Evolutionary conservation across 441 rosid species (phyloP).

Genomic region (Adansonia gregorii): DNA sequence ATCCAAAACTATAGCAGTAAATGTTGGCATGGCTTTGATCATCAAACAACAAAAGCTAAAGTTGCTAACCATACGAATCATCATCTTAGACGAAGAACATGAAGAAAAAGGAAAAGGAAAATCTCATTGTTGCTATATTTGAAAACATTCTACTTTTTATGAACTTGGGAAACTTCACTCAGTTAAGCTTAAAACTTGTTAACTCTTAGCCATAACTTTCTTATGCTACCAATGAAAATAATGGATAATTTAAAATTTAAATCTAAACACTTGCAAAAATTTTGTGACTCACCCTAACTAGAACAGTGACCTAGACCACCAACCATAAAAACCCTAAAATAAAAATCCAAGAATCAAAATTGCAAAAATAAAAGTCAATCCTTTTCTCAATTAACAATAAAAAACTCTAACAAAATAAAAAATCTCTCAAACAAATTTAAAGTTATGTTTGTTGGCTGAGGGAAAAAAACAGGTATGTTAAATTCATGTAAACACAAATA

Average conservation of each 20-base stretch:
- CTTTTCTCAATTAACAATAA: not conserved
- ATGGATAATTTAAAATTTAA: not conserved
- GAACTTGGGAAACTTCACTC: not conserved
- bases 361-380: not conserved
- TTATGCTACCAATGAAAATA: not conserved
- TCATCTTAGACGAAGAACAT: not conserved
- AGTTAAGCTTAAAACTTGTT: slow-evolving; percentile 1
- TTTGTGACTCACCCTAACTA: not conserved
- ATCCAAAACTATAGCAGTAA: slow-evolving; percentile 80
- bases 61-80: not conserved
- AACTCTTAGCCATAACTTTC: not conserved
- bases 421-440: not conserved
- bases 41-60: slow-evolving; percentile 23
- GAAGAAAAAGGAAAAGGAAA: not conserved
- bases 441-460: not conserved
- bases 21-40: slow-evolving; percentile 87
- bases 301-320: not conserved
- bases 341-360: not conserved
- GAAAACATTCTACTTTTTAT: not conserved
- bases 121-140: not conserved
- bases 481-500: too few relatives aligned
- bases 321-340: not conserved
- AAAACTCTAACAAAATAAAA: not conserved
- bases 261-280: not conserved
- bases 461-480: too few relatives aligned